Conservation (phyloP, 2,329 filamentous ascomycete species). For the Xylaria multiplex region DNA sequence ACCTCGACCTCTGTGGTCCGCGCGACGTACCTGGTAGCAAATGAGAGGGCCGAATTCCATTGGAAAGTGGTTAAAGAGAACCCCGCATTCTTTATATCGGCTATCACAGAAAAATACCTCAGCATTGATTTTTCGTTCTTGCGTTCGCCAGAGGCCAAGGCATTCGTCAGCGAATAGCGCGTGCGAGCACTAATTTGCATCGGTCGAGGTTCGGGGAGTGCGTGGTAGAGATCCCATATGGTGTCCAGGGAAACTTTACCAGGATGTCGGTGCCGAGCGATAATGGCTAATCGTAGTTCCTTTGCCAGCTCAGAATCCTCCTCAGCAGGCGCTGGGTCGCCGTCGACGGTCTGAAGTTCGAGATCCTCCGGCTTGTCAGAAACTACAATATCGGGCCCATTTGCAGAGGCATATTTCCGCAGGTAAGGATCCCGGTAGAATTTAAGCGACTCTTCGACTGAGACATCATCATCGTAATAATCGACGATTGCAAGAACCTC, state of each 20-base stretch:
- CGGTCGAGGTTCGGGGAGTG: conserved; percentile 64
- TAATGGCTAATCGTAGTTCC: conserved; percentile 56
- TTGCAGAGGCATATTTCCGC: conserved; percentile 62
- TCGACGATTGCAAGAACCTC: conserved; percentile 65
- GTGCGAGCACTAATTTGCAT: conserved; percentile 59
- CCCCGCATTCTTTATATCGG: conserved; percentile 81
- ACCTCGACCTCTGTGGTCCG: conserved; percentile 68
- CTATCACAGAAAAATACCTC: conserved; percentile 83
- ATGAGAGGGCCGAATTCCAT: conserved; percentile 87
- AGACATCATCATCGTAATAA: conserved; percentile 57
- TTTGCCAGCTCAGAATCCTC: conserved; percentile 51
- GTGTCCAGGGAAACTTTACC: conserved; percentile 53
- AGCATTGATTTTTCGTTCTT: conserved; percentile 72
- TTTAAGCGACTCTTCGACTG: conserved; percentile 64
- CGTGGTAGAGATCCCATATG: conserved; percentile 61
- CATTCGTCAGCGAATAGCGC: conserved; percentile 72
- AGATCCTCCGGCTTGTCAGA: conserved; percentile 62
- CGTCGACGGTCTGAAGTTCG: conserved; percentile 56
- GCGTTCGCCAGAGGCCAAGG: conserved; percentile 71
- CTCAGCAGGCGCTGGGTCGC: conserved; percentile 52
- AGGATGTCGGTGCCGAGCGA: conserved; percentile 55
- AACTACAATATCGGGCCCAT: conserved; percentile 60
- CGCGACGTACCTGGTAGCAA: conserved; percentile 77
- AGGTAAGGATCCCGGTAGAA: conserved; percentile 64
- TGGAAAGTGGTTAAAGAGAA: conserved; percentile 74